Evolutionary conservation across 2,329 filamentous ascomycete species (phyloP), one percentile per base, ranked within the genome.

Genomic region (Apiospora marii): DNA sequence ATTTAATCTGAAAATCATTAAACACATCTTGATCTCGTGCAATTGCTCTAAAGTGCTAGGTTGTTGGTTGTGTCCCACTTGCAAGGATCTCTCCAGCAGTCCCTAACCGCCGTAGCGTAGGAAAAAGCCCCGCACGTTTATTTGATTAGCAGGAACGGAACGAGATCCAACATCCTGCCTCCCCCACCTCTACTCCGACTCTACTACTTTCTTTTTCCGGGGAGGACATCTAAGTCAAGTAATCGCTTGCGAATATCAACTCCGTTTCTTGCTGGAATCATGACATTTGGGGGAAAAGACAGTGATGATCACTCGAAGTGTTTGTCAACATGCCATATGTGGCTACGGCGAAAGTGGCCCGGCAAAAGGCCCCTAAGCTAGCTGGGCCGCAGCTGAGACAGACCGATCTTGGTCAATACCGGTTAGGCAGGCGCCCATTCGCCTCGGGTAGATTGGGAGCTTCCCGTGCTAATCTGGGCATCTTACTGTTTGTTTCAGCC

Each of bases 401-500:
- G 49, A 49, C 49, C 12, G n/a, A 30, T 53, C 49, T 53, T 53
- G 24, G 49, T 16, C 24, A 27, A 30, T 6, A 27, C 24, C 27
- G 24, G 49, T 27, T 53, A 53, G 24, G 49, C 14, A 51, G 46
- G 22, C 22, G n/a, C 19, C n/a, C 49, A 53, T 6, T 30, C 12
- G 24, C 49, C 24, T 53, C 24, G 49, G 49, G 49, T 27, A 53
- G 24, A 53, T 53, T 27, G 14, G 49, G 6, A 30, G 24, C 13
- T 24, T 53, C 22, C 19, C 44, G 4, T 19, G 44, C 44, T 46
- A 19, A 19, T 48, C 22, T 10, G n/a, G 8, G 22, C n/a, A 24
- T 27, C 49, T 51, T 51, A 51, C 46, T 49, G 46, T 49, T 10
- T 61, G 30, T 41, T 41, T 64, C 34, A 41, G 58, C 58, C 58